Evolutionary conservation across 1,284 basidiomycete genomes (phyloP).

Genomic region (Stereum hirsutum): DNA sequence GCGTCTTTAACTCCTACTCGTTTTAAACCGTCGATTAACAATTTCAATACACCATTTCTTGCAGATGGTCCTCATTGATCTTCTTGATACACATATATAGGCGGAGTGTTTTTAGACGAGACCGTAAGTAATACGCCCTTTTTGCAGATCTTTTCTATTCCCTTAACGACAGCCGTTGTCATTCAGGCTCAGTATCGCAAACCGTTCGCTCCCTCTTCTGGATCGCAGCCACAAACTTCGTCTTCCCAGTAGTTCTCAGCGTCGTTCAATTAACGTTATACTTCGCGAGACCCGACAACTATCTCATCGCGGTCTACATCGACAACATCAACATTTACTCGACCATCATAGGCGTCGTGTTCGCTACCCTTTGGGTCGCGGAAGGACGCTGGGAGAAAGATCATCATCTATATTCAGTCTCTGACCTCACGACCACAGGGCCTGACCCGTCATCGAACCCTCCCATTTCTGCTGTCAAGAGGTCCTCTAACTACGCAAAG

Average conservation of each 20-base stretch:
- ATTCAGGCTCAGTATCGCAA: conserved; percentile 3
- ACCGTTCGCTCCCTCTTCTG: conserved; percentile 18
- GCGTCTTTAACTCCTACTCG: conserved; percentile 3
- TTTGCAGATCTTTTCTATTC: too few relatives aligned
- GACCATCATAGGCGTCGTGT: conserved; percentile 14
- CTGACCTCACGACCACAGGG: too few relatives aligned
- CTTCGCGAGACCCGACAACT: conserved; percentile 6
- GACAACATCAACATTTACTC: conserved; percentile 12
- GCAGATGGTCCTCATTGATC: conserved; percentile 11
- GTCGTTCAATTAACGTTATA: conserved; percentile 15
- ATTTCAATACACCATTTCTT: too few relatives aligned
- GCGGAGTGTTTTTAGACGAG: not conserved
- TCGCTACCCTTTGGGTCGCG: conserved; percentile 15
- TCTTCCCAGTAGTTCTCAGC: conserved; percentile 20
- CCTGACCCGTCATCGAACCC: too few relatives aligned
- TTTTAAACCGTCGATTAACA: too few relatives aligned
- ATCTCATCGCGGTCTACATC: conserved; percentile 8
- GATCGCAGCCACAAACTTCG: conserved; percentile 21
- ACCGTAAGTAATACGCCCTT: not conserved
- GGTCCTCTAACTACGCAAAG: too few relatives aligned
- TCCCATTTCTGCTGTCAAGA: too few relatives aligned
- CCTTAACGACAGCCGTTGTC: too few relatives aligned
- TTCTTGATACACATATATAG: conserved; percentile 9
- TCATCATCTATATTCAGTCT: too few relatives aligned
- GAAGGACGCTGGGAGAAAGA: conserved; percentile 3